Base-by-base conservation (phyloP, 129 eudicot species). In the Flaveria linearis region DNA sequence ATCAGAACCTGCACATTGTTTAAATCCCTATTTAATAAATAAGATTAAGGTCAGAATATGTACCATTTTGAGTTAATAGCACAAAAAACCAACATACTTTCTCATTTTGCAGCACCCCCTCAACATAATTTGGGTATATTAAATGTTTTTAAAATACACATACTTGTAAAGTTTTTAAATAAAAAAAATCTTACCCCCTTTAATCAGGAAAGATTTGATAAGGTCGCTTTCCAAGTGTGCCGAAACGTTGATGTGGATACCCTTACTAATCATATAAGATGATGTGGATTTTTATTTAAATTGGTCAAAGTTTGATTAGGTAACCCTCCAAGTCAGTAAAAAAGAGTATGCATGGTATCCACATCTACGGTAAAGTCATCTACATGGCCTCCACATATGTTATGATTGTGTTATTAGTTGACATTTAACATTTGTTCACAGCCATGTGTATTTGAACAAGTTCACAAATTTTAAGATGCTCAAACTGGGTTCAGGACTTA, bases 1-100 rank as follows among this genome's bases (percentile, higher is more conserved):
- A 71, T 74, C 86, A 95, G 78, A 73, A 95, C 69, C 99, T 95
- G 84, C 77, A 83, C 39, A 55, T 58, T 42, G 14, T 69, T 77
- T 43, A 15, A 43, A n/a, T 42, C 63, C 16, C 41, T 16, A 39
- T 62, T 50, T 41, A 7, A 10, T 64, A 14, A 66, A 63, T 17
- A 17, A 52, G 28, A 17, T 18, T 43, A 46, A 41, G 20, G 53
- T 22, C 47, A 56, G 26, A 70, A 71, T 71, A 57, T 8, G 9
- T 47, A 46, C 13, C 1, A n/a, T 67, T 67, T 41, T 36, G 56
- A 16, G 56, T 50, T 50, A 50, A 50, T 53, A 53, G 23, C 60
- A 16, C 60, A 56, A 56, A 53, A 56, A 20, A 12, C 8, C 66
- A 60, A 10, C n/a, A 60, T 60, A 60, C 39, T 3, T 60, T 60